Conservation (phyloP, 2,329 filamentous ascomycete species). For the Epichloe sp. region DNA sequence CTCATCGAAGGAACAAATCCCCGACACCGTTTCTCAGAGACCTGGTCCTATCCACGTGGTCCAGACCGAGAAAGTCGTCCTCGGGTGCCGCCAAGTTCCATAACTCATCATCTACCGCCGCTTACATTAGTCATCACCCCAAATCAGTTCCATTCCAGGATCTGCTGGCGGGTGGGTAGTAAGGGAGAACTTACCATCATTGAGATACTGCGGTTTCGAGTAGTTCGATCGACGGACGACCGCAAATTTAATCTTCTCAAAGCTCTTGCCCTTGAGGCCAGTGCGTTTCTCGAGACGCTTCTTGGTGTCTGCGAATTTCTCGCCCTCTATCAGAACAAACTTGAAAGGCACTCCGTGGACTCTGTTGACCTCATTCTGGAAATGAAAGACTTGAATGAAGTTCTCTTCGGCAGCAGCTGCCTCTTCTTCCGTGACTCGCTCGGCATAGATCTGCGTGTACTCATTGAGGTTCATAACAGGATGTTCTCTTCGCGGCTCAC, state of each 20-base stretch:
- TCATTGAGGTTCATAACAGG: slow-evolving; percentile 76
- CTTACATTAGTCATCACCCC: not conserved
- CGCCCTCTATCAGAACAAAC: slow-evolving; percentile 75
- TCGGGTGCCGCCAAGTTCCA: slow-evolving; percentile 37
- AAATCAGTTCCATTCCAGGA: too few relatives aligned
- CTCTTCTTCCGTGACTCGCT: slow-evolving; percentile 65
- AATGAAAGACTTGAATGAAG: slow-evolving; percentile 76
- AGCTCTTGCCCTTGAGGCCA: slow-evolving; percentile 92
- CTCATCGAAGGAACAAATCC: slow-evolving; percentile 46
- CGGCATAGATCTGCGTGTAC: slow-evolving; percentile 69
- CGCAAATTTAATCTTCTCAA: slow-evolving; percentile 97
- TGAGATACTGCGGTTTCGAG: slow-evolving; percentile 68
- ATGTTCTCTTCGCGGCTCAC: slow-evolving; percentile 57
- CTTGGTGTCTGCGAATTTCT: slow-evolving; percentile 82
- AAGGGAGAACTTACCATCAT: slow-evolving; percentile 56
- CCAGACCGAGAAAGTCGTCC: slow-evolving; percentile 51
- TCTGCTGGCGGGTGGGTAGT: not conserved
- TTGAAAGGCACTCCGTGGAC: slow-evolving; percentile 83
- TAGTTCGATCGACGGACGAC: slow-evolving; percentile 60
- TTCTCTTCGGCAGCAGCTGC: slow-evolving; percentile 41
- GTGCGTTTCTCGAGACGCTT: slow-evolving; percentile 87
- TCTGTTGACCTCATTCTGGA: slow-evolving; percentile 77
- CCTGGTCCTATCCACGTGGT: slow-evolving; percentile 51
- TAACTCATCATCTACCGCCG: slow-evolving; percentile 40
- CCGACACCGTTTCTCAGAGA: slow-evolving; percentile 44